Evolutionary conservation across 2,329 filamentous ascomycete genomes (phyloP).

Genomic region (Neonectria hederae): DNA sequence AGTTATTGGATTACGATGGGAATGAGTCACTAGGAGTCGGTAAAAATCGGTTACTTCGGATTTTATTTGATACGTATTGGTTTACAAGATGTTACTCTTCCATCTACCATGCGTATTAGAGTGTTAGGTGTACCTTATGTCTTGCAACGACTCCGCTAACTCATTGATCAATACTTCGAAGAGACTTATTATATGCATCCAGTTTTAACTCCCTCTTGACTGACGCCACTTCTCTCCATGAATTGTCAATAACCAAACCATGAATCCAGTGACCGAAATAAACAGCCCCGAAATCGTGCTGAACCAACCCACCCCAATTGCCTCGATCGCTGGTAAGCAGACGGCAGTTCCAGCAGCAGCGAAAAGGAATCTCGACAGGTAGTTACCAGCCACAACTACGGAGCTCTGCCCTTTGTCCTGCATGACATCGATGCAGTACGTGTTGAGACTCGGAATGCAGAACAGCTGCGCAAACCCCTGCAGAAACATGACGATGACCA

Average conservation of each 20-base stretch:
- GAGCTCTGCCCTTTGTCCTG: slow-evolving; percentile 60
- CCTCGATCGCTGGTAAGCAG: slow-evolving; percentile 74
- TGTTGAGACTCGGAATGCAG: slow-evolving; percentile 76
- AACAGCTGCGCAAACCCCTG: slow-evolving; percentile 77
- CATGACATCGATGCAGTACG: slow-evolving; percentile 81
- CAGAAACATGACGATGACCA: slow-evolving; percentile 74
- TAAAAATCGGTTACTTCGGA: too few species aligned
- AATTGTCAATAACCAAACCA: slow-evolving; percentile 27
- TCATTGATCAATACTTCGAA: neutral
- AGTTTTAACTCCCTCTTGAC: slow-evolving; percentile 3
- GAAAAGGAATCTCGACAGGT: slow-evolving; percentile 77
- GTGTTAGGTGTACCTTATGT: too few species aligned
- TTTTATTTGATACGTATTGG: too few species aligned
- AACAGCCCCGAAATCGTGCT: slow-evolving; percentile 62
- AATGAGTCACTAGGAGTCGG: too few species aligned
- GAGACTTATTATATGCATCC: neutral
- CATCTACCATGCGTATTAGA: neutral
- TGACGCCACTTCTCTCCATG: slow-evolving; percentile 32
- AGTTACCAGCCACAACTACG: slow-evolving; percentile 80
- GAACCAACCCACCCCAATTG: slow-evolving; percentile 81
- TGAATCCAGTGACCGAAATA: slow-evolving; percentile 25
- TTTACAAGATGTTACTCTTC: neutral
- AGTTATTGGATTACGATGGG: too few species aligned
- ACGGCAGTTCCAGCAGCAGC: slow-evolving; percentile 73
- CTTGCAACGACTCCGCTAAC: neutral